Base-by-base conservation (phyloP, 805 yeast genomes). In the Teunomyces funiuensis region DNA sequence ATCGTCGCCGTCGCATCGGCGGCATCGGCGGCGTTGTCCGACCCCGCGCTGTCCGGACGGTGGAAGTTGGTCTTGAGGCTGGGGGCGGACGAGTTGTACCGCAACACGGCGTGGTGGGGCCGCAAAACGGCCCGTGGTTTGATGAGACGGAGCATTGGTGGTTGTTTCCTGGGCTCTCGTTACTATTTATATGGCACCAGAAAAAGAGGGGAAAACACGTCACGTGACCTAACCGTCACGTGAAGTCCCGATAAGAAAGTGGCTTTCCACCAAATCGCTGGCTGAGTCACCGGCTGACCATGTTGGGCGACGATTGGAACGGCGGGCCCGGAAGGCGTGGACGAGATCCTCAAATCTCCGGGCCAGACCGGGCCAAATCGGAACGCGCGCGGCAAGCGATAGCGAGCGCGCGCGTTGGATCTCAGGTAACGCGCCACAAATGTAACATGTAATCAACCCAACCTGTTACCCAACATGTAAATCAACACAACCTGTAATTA, bases 1-100 rank as follows among this genome's bases (percentile, higher is more conserved):
- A 82, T 73, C 3, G 89, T 82, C n/a, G 89, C 79, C 6, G 82
- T 71, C 16, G 88, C 88, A 60, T 84, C 90, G 10, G 88, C 88
- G 2, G 84, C 82, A 33, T 76, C 82, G 22, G 79, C 72, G 3
- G 84, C 78, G 42, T 69, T 70, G 11, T 52, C 52, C 2, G 79
- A 74, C 3, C 74, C 78, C 3, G 73, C 66, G 33, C 33, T 52
- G 39, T 61, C 69, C 25, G 65, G 60, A 49, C 58, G 46, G 45
- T 63, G 68, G 47, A 63, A 49, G 37, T 47, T 49, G 30, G 36
- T 23, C 17, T 33, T 40, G 17, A 18, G 19, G 14, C 33, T n/a
- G n/a, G n/a, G n/a, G n/a, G n/a, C n/a, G n/a, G n/a, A n/a, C 9
- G 41, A 36, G 44, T 44, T 44, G 47, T 20, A 44, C 16, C 46